Evolutionary conservation across 257 asterid species (phyloP), one percentile per base, ranked within the genome.

Genomic region (Nicotiana tabacum): DNA sequence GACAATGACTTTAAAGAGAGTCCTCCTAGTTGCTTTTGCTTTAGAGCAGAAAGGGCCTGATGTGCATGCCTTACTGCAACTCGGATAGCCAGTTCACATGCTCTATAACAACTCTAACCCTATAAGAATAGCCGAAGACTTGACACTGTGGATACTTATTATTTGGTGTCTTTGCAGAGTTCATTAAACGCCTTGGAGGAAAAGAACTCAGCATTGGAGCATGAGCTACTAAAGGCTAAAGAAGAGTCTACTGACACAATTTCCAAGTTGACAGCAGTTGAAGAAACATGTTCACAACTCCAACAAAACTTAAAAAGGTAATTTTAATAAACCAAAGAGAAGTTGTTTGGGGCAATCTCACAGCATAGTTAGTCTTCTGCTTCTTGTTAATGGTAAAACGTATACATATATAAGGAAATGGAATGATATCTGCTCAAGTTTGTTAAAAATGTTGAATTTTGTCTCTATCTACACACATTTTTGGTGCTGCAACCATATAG

Each of bases 301-400:
- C 95, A 91, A 80, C 87, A 82, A 86, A 93, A 90, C 88, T 64
- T 93, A 80, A 90, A 76, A 85, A 93, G 99, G 99, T 96, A 88
- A 69, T 68, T 70, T 18, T 83, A 39, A 81, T 84, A 68, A 82
- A 60, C 80, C 84, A 81, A 78, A 51, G 37, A 39, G 68, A 66
- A 68, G 69, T 37, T 66, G 74, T 18, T 81, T 81, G 33, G 46
- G 16, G 13, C 77, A 81, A 8, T 48, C 67, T 81, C 79, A 66
- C 16, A 29, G 51, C 43, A 76, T 51, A 13, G 80, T 76, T 76
- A 15, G 64, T 66, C 78, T 65, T 66, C 66, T 66, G 57, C 65
- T 29, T 66, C 67, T 66, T 33, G 16, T 81, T 66, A 51, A 37
- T 81, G 67, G 53, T 16, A 66, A 46, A 53, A 53, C 78, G 11